Percentiles rank a stretch among this genome's conserved stretches.
These are phyloP conservation scores for Hibiscus mutabilis DNA, from an alignment of 345 rosid genomes.

Conservation along the genomic window DNA sequence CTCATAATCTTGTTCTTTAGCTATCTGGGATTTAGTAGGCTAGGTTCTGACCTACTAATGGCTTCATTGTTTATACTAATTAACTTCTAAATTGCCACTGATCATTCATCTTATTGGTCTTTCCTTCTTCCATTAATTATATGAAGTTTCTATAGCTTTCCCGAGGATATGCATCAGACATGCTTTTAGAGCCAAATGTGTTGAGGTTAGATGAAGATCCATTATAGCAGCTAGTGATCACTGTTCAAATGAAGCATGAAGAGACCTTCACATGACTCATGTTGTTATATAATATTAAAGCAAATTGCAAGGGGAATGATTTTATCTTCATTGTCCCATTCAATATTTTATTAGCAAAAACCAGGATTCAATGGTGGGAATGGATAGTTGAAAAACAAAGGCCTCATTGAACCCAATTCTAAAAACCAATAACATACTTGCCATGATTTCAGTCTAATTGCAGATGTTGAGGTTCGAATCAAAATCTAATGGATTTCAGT, in stretches of 20 bases:
- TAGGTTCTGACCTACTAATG: no score
- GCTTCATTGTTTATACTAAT: no score
- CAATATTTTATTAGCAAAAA: slow-evolving; percentile 23
- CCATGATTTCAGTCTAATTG: neutral
- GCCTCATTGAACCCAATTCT: neutral
- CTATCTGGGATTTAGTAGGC: no score
- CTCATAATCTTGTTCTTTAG: no score
- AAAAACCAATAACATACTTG: slow-evolving; percentile 3
- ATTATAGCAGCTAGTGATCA: slow-evolving; percentile 12
- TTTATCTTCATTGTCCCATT: slow-evolving; percentile 13
- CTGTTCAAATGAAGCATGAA: neutral
- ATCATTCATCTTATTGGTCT: neutral
- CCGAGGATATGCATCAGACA: no score
- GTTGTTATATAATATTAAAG: slow-evolving; percentile 15
- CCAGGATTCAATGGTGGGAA: slow-evolving; percentile 30
- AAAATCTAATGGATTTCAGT: neutral
- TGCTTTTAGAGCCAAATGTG: slow-evolving; percentile 6
- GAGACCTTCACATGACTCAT: slow-evolving; percentile 16
- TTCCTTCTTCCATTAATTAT: no score
- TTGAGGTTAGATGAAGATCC: neutral
- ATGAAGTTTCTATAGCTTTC: no score
- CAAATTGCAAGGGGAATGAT: slow-evolving; percentile 21
- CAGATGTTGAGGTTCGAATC: neutral
- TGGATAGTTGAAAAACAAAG: slow-evolving; percentile 14
- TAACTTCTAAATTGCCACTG: neutral